Evolutionary conservation across 164 flowering plant genomes (phyloP).

Genomic region (Pachysandra terminalis): DNA sequence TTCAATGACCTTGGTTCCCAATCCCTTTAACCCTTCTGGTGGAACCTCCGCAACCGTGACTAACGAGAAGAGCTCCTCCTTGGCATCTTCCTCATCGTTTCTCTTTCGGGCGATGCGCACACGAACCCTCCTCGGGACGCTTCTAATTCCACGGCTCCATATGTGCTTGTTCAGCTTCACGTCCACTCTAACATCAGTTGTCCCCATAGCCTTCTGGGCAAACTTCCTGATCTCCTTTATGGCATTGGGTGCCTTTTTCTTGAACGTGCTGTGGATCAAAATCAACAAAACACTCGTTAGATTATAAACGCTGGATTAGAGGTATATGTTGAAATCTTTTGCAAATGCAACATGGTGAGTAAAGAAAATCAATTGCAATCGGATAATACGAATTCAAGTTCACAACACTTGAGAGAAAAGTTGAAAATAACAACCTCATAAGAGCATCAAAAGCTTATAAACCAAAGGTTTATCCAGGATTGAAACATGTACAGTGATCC

Average conservation of each 20-base stretch:
- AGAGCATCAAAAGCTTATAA: no score
- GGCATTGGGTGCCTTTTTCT: conserved; percentile 44
- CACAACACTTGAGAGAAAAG: no score
- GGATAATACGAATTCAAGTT: no score
- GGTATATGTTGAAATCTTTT: no score
- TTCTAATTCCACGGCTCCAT: conserved; percentile 49
- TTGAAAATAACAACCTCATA: no score
- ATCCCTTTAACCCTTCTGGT: conserved; percentile 40
- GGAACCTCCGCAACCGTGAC: conserved; percentile 54
- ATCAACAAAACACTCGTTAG: background rate
- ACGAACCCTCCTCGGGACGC: conserved; percentile 44
- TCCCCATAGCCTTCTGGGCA: conserved; percentile 37
- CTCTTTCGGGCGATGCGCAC: conserved; percentile 50
- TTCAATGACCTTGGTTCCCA: conserved; percentile 48
- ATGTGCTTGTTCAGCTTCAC: conserved; percentile 53
- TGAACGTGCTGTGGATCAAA: conserved; percentile 29
- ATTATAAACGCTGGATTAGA: background rate
- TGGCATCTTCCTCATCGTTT: conserved; percentile 55
- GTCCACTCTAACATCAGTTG: conserved; percentile 36
- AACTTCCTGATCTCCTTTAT: conserved; percentile 38
- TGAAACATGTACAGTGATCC: no score
- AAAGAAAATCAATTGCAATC: no score
- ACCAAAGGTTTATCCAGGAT: no score
- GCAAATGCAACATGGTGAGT: no score
- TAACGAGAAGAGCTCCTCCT: conserved; percentile 51